A percentile compares a stretch with the other conserved stretches of the same genome.
phyloP scores from a whole-genome alignment of 2,329 filamentous ascomycete species.

The Cytospora piceae region DNA sequence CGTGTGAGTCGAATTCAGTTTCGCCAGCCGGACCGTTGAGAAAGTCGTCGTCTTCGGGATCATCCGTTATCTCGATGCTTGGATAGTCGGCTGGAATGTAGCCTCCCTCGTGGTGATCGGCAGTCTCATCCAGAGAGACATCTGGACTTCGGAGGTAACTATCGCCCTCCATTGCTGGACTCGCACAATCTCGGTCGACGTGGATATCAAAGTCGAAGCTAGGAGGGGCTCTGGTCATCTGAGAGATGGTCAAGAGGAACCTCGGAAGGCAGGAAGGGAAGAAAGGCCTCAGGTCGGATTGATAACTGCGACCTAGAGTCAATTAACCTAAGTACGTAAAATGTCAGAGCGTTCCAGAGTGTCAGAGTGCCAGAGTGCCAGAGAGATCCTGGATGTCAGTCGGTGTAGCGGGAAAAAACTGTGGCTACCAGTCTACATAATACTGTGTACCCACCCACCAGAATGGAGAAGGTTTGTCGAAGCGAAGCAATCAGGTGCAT shows the following conservation, averaged over 20 bases:
- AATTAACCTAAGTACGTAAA: slow-evolving; percentile 4
- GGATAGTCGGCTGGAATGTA: slow-evolving; percentile 13
- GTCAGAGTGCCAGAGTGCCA: slow-evolving; percentile 3
- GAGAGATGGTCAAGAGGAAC: not conserved
- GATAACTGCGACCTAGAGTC: not conserved
- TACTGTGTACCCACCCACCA: not conserved
- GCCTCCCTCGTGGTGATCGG: slow-evolving; percentile 5
- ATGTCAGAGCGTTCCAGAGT: slow-evolving; percentile 3
- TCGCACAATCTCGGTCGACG: slow-evolving; percentile 51
- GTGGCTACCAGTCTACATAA: slow-evolving; percentile 2
- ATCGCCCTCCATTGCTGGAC: slow-evolving; percentile 43
- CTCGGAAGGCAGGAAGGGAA: not conserved
- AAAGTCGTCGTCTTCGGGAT: slow-evolving; percentile 20
- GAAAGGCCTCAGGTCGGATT: slow-evolving; percentile 1
- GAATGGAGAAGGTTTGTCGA: not conserved
- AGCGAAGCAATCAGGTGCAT: slow-evolving; percentile 5
- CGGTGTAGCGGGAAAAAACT: not conserved
- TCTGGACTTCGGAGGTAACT: slow-evolving; percentile 23
- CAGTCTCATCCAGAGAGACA: slow-evolving; percentile 14
- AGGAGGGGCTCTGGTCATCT: slow-evolving; percentile 29
- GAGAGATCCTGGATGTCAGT: not conserved
- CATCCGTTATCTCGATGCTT: not conserved
- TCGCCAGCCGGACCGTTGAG: slow-evolving; percentile 13
- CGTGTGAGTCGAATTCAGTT: slow-evolving; percentile 18
- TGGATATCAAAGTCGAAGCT: slow-evolving; percentile 53